Evolutionary conservation across 2,329 filamentous ascomycete genomes (phyloP).

Genomic region (Beauveria rudraprayagi): DNA sequence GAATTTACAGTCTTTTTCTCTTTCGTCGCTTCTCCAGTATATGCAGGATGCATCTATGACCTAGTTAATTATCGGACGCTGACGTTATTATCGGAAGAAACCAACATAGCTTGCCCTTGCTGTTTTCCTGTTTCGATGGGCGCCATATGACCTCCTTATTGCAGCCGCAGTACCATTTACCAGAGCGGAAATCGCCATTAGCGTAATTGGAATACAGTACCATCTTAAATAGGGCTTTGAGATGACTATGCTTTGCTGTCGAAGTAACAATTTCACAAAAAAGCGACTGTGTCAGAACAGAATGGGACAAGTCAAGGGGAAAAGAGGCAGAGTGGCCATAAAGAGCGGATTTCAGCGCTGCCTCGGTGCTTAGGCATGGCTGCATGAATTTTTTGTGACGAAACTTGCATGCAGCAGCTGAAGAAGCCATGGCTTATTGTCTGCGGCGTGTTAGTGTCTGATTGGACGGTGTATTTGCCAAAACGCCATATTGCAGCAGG

Average conservation of each 20-base stretch:
- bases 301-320: background rate
- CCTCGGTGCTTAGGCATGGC: background rate
- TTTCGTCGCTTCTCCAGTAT: background rate
- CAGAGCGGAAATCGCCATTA: background rate
- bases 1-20: background rate
- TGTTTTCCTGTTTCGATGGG: background rate
- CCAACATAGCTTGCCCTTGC: background rate
- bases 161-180: background rate
- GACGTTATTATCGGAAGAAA: background rate
- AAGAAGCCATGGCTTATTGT: no score
- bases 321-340: background rate
- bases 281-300: background rate
- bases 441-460: no score
- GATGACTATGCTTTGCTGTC: background rate
- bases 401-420: background rate
- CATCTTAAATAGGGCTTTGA: background rate
- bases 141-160: background rate
- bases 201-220: background rate
- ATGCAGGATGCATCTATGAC: background rate
- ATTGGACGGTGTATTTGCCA: no score
- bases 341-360: background rate
- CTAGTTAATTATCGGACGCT: background rate
- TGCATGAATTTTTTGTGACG: background rate
- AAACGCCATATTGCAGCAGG: no score
- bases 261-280: no score